Conservation (phyloP, 73 alveolate genomes). For the Blepharisma stoltei region DNA sequence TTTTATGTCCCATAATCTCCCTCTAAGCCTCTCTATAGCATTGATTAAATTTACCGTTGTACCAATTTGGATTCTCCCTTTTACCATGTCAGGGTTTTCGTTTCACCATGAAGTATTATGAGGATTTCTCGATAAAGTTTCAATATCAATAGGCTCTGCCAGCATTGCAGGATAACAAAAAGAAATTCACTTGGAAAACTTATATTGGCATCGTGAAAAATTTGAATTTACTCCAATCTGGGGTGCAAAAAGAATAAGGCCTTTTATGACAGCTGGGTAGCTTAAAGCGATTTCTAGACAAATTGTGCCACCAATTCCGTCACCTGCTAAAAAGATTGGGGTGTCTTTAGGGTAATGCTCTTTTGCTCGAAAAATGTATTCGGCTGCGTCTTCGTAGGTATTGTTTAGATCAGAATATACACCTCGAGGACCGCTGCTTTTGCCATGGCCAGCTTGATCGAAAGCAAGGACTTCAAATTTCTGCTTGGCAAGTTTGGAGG, state of each 20-base stretch:
- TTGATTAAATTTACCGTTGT: background rate
- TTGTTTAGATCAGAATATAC: background rate
- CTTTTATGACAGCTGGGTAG: background rate
- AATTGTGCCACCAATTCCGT: background rate
- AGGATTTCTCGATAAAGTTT: background rate
- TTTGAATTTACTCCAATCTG: background rate
- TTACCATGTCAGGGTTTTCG: background rate
- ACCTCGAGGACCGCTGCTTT: background rate
- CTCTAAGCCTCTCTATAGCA: background rate
- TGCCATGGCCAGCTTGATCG: slow-evolving; percentile 6
- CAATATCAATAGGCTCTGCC: background rate
- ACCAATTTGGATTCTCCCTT: background rate
- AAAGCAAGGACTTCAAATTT: background rate
- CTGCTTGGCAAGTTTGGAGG: background rate
- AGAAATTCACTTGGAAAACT: background rate
- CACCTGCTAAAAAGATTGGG: background rate
- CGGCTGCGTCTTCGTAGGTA: background rate
- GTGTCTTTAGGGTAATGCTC: background rate
- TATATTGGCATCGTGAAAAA: background rate
- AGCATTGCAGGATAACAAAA: background rate
- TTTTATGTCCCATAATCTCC: background rate
- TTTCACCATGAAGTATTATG: background rate
- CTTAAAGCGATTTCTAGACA: background rate
- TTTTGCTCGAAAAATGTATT: background rate
- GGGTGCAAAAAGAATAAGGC: background rate